Conservation (phyloP, 768 basidiomycete genomes). For the Serendipita vermifera region DNA sequence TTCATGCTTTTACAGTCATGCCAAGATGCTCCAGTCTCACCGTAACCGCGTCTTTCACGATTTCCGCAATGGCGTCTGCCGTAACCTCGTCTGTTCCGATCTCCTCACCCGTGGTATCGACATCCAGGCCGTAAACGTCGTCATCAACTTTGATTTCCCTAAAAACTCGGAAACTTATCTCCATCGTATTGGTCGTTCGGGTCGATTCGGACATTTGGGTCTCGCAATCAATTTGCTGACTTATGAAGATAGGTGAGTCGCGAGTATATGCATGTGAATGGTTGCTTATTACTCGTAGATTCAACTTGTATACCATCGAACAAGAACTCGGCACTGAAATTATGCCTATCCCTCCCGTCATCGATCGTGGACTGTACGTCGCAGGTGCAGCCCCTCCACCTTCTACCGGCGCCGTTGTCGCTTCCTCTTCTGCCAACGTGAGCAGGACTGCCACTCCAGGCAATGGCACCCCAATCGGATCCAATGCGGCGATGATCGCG, state of each 20-base stretch:
- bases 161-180: conserved; percentile 99
- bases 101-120: conserved; percentile 98
- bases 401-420: conserved; percentile 26
- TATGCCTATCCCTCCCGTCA: conserved; percentile 79
- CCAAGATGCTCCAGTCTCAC: conserved; percentile 97
- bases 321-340: conserved; percentile 98
- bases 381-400: conserved; percentile 40
- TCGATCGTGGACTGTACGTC: conserved; percentile 89
- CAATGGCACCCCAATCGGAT: conserved; percentile 7
- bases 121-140: conserved; percentile 99
- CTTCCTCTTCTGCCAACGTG: conserved; percentile 6
- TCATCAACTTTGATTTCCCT: conserved; percentile 99
- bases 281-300: conserved; percentile 21
- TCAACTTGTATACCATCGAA: conserved; percentile 96
- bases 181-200: conserved; percentile 95
- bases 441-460: conserved; percentile 12
- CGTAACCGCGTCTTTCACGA: conserved; percentile 99
- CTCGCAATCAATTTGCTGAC: conserved; percentile 97
- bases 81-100: conserved; percentile 94
- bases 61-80: conserved; percentile 95
- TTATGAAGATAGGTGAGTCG: conserved; percentile 63
- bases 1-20: conserved; percentile 99
- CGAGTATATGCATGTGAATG: not conserved
- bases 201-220: conserved; percentile 93
- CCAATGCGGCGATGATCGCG: not conserved